Base-by-base conservation (phyloP, 331 rosid genomes). In the Saraca asoca region DNA sequence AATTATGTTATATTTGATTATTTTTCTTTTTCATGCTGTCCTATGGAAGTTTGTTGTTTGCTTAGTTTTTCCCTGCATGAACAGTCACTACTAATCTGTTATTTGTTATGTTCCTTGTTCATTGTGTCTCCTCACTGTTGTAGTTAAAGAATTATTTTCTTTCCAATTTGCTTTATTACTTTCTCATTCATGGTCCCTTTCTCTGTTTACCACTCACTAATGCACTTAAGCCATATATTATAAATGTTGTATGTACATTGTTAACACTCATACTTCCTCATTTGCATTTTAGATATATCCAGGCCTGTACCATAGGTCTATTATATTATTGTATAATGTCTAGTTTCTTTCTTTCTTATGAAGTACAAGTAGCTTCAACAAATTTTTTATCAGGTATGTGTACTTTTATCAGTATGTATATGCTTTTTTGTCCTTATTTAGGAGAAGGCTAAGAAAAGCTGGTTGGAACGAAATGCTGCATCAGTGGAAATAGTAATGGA, bases 401-500 rank as follows among this genome's bases (percentile, higher is more conserved):
- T 59, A 42, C 4, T 70, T 58, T 34, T 51, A 19, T 20, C 31
- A 24, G 31, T 3, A 49, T 56, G 46, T 31, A 37, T 71, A 56
- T 34, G 67, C 48, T 15, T 58, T 48, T 19, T 72, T 65, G 46
- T 62, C 2, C 31, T 3, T 24, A 24, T 78, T 12, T 61, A 94
- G 99, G 99, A 74, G 59, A 90, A 79, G 68, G 90, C 87, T 17
- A 77, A 73, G 52, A 94, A 90, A 71, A 88, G 45, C 76, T 94
- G 99, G 97, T 75, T 86, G 69, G 95, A 90, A 73, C 78, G 87
- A 71, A 90, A 85, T 88, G 96, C 97, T 37, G 85, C 78, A 62
- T 81, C 83, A 17, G 75, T 90, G 73, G 92, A 88, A 42, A 73
- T 90, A 73, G 72, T 79, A 48, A 60, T 80, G 34, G 95, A 90